A percentile compares a stretch with the other conserved stretches of the same genome.
These are phyloP conservation scores for Phytophthora boehmeriae DNA, from an alignment of 352 stramenopile genomes.

Conservation along the genomic window DNA sequence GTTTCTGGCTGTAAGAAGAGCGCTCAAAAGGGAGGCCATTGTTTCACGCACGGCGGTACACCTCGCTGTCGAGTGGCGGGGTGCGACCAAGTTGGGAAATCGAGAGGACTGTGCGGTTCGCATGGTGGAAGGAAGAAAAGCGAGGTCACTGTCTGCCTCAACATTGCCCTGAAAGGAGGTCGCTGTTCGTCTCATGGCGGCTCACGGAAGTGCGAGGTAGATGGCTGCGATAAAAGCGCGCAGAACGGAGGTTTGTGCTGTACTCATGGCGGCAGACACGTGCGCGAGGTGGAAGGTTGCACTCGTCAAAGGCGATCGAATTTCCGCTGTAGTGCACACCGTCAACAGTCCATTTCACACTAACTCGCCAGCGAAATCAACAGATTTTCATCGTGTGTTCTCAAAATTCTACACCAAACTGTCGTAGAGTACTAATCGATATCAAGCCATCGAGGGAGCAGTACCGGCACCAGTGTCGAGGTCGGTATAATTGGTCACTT, in stretches of 20 bases:
- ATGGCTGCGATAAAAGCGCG: constrained; percentile 1
- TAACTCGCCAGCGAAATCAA: no score
- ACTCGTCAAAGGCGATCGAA: background rate
- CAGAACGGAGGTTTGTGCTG: background rate
- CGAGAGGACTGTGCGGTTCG: background rate
- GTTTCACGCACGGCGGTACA: background rate
- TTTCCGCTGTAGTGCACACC: background rate
- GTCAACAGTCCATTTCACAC: no score
- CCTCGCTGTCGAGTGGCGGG: background rate
- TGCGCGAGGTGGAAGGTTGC: background rate
- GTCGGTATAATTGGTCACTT: constrained; percentile 10
- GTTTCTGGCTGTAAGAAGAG: background rate
- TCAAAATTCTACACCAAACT: no score
- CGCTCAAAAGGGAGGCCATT: background rate
- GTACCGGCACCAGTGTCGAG: constrained; percentile 9
- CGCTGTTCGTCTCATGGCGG: background rate
- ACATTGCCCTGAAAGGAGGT: background rate
- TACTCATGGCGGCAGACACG: background rate
- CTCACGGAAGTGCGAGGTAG: background rate
- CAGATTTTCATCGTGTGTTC: no score
- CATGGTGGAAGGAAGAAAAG: background rate
- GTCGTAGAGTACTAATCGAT: no score
- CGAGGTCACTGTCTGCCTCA: background rate
- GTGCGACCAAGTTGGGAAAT: background rate
- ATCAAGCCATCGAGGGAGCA: constrained; percentile 1